Evolutionary conservation across 139 green algal species (phyloP), one percentile per base, ranked within the genome.

Genomic region (Coelastrella sp.): DNA sequence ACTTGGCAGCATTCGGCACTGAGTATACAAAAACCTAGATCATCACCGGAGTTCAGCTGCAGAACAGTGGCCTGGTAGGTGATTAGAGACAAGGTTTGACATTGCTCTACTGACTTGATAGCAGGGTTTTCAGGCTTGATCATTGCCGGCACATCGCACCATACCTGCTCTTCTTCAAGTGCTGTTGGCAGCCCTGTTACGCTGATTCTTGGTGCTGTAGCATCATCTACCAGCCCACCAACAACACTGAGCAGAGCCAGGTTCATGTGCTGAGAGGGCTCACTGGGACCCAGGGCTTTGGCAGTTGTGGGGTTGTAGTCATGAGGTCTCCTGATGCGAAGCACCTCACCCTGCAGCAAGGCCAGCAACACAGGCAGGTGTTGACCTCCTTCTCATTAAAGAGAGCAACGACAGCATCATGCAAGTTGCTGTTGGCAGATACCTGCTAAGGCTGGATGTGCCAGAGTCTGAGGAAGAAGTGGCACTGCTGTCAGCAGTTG

Each of bases 131-230:
- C 4, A 14, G 11, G 11, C 11, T 11, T 3, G 3, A 20, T 11
- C 11, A 3, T 71, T 14, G 16, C 7, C 64, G 13, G 64, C 3
- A 11, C 13, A 2, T 11, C 64, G 3, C 3, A 11, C 13, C 85
- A 6, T 83, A 94, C 93, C 92, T 95, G 93, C 14, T 95, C 92
- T 78, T 95, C 93, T 3, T 65, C 75, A n/a, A 95, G 84, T 64
- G 84, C 86, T 19, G 47, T 78, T 10, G 93, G 93, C 80, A 95
- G 85, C 68, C 93, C 93, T 14, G 61, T 87, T 14, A 95, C 85
- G 60, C 91, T 93, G 20, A 95, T 85, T 87, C 94, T 93, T 54
- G 93, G 87, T 60, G 93, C 92, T 0, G 19, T 81, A n/a, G 85
- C 90, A 58, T 95, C 93, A 75, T 94, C 92, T 66, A 95, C 90